Conservation (phyloP, 495 filamentous ascomycete species). For the Aspergillus nidulans region DNA sequence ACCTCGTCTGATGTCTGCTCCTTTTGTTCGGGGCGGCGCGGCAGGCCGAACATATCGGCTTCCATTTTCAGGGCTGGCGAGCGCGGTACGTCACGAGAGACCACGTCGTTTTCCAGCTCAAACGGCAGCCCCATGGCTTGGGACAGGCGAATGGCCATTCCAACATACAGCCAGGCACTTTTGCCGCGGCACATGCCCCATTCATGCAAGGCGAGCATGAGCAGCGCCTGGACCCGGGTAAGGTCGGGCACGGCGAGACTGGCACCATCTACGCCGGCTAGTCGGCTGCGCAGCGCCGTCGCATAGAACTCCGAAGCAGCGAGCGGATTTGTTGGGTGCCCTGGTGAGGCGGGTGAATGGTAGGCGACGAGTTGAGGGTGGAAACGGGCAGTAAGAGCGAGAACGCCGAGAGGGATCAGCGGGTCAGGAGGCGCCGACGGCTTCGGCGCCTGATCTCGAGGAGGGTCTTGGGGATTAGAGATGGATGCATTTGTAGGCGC, state of each 20-base stretch:
- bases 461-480: slow-evolving; percentile 2
- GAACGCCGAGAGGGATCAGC: slow-evolving; percentile 70
- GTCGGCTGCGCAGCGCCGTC: slow-evolving; percentile 60
- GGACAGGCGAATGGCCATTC: slow-evolving; percentile 69
- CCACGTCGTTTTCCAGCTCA: slow-evolving; percentile 49
- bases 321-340: slow-evolving; percentile 53
- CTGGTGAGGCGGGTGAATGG: slow-evolving; percentile 48
- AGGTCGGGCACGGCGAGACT: slow-evolving; percentile 55
- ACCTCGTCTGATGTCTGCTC: slow-evolving; percentile 50
- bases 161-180: slow-evolving; percentile 74
- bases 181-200: slow-evolving; percentile 77
- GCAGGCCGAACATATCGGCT: slow-evolving; percentile 40
- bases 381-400: slow-evolving; percentile 76
- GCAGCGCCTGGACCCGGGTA: slow-evolving; percentile 67
- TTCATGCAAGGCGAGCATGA: slow-evolving; percentile 82
- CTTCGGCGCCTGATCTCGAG: slow-evolving; percentile 25
- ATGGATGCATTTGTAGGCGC: slow-evolving; percentile 20
- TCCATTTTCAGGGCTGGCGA: slow-evolving; percentile 40
- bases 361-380: slow-evolving; percentile 65
- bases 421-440: slow-evolving; percentile 47
- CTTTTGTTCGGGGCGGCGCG: slow-evolving; percentile 29
- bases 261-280: slow-evolving; percentile 51
- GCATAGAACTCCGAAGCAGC: slow-evolving; percentile 77
- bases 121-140: slow-evolving; percentile 68
- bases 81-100: slow-evolving; percentile 36